phyloP scores from a whole-genome alignment of 768 basidiomycete species.

The Artomyces pyxidatus region DNA sequence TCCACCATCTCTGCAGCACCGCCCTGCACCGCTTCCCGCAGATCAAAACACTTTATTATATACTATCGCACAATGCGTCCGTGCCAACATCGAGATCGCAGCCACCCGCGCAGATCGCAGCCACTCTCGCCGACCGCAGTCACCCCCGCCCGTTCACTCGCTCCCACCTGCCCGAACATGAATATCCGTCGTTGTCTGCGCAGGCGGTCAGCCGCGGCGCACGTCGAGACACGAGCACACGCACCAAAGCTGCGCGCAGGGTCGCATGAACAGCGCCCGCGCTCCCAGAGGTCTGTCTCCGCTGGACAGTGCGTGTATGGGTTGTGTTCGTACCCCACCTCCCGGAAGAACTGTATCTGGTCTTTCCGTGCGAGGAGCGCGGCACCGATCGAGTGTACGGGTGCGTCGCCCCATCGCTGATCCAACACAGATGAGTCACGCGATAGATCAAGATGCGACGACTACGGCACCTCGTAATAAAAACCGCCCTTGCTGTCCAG shows the following conservation, averaged over 20 bases:
- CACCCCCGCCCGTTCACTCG: no score
- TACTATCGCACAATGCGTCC: no score
- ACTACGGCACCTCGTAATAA: slow-evolving; percentile 79
- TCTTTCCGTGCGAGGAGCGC: slow-evolving; percentile 41
- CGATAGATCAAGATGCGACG: background rate
- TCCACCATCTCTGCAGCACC: no score
- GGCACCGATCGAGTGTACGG: slow-evolving; percentile 42
- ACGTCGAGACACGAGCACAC: slow-evolving; percentile 15
- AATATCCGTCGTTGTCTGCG: slow-evolving; percentile 50
- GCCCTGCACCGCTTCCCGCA: no score
- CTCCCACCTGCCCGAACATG: slow-evolving; percentile 51
- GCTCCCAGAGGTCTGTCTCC: slow-evolving; percentile 27
- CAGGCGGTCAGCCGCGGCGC: background rate
- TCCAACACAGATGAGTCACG: slow-evolving; percentile 27
- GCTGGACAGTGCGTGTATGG: slow-evolving; percentile 47
- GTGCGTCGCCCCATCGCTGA: slow-evolving; percentile 37
- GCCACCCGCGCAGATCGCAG: no score
- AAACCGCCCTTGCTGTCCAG: slow-evolving; percentile 82
- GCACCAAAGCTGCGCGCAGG: slow-evolving; percentile 48
- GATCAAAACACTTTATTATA: no score
- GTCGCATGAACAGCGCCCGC: slow-evolving; percentile 43
- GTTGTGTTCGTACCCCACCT: slow-evolving; percentile 42
- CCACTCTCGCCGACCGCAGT: no score
- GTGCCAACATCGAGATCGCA: no score
- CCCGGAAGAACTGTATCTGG: slow-evolving; percentile 67